Conservation (phyloP, 306 rosid species). For the Luffa aegyptiaca region DNA sequence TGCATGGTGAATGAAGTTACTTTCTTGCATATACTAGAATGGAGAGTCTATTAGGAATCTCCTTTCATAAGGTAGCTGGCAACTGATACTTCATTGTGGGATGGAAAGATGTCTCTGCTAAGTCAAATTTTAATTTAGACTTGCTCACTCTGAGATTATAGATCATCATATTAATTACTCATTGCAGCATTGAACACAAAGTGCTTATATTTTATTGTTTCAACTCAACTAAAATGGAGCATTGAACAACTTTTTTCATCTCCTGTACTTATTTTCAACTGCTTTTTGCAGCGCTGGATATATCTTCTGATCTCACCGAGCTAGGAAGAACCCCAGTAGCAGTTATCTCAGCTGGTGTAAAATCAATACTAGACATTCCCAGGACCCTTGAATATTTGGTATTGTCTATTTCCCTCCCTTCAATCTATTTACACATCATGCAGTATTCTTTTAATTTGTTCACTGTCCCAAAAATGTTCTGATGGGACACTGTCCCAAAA, state of each 20-base stretch:
- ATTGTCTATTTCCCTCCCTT: slow-evolving; percentile 9
- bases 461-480: neutral
- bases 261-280: neutral
- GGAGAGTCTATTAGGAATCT: neutral
- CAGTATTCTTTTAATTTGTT: neutral
- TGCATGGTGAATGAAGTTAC: no score
- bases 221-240: neutral
- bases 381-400: slow-evolving; percentile 91
- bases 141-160: neutral
- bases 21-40: no score
- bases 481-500: neutral
- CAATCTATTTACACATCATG: neutral
- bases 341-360: slow-evolving; percentile 89
- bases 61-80: neutral
- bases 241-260: neutral
- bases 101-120: neutral
- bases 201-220: neutral
- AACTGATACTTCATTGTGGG: no score
- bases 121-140: neutral
- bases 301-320: slow-evolving; percentile 93
- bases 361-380: slow-evolving; percentile 86
- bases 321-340: slow-evolving; percentile 90
- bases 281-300: slow-evolving; percentile 64
- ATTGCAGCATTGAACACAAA: neutral
- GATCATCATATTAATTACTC: neutral